phyloP scores from a whole-genome alignment of 441 rosid genomes.

The Theobroma grandiflorum region DNA sequence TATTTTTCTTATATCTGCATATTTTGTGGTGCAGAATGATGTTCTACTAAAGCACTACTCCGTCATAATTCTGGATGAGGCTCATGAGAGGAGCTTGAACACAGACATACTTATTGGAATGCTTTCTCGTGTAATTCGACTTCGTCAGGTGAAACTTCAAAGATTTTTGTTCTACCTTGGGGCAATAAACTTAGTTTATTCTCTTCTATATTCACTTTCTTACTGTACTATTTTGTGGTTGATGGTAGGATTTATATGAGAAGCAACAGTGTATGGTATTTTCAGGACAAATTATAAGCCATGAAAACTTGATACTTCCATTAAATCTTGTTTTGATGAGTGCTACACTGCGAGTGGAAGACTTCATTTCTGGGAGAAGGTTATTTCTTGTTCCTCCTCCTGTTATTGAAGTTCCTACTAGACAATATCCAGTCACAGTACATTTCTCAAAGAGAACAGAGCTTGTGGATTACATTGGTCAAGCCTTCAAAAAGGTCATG shows the following conservation, averaged over 20 bases:
- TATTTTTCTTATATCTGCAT: constrained; percentile 15
- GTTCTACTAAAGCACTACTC: constrained; percentile 78
- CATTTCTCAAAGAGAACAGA: constrained; percentile 91
- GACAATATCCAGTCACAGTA: constrained; percentile 79
- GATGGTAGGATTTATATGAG: constrained; percentile 59
- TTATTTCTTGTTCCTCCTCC: constrained; percentile 75
- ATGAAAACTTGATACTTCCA: constrained; percentile 65
- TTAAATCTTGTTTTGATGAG: constrained; percentile 93
- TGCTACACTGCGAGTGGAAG: constrained; percentile 87
- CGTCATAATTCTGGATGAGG: constrained; percentile 87
- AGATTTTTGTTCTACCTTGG: not conserved
- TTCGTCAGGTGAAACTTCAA: constrained; percentile 67
- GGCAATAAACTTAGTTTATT: not conserved
- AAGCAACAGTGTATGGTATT: constrained; percentile 62
- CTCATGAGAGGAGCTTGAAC: constrained; percentile 95
- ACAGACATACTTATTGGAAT: constrained; percentile 97
- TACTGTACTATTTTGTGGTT: constrained; percentile 25
- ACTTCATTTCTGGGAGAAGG: constrained; percentile 70
- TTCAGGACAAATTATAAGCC: constrained; percentile 57
- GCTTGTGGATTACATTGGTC: constrained; percentile 79
- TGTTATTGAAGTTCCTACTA: constrained; percentile 75
- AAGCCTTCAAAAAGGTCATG: constrained; percentile 88
- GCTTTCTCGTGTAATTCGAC: constrained; percentile 78
- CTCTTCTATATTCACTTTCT: constrained; percentile 9
- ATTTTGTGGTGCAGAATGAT: constrained; percentile 63